Evolutionary conservation across 768 basidiomycete species (phyloP), one percentile per base, ranked within the genome.

Genomic region (Daedaleopsis nitida): DNA sequence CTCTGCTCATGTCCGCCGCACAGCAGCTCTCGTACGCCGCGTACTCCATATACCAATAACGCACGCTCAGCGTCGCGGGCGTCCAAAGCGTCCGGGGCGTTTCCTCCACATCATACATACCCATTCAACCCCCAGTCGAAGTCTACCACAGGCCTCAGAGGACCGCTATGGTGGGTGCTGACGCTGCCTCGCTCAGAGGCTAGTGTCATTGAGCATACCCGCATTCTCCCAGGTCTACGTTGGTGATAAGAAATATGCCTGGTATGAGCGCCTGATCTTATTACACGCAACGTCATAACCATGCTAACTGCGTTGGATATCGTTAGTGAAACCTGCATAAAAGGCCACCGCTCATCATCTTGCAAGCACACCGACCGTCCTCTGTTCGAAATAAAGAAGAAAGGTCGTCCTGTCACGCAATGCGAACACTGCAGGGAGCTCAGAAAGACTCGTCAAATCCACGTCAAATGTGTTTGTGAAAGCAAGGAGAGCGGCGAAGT

Each of bases 351-450:
- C 52, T 95, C 94, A 16, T 92, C 92, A 16, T 83, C 86, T 34
- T 96, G 94, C 77, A 88, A 86, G 70, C 94, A 96, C 72, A 89
- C 86, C 55, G 92, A 94, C 73, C 84, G 94, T 44, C 89, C 93
- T 39, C 81, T 96, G 54, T 94, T 88, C 72, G 92, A 84, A 81
- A 91, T 87, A 65, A 84, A 78, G 83, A 89, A 81, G 79, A 87
- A 80, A 73, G 87, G 79, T 63, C 79, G 80, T 57, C 83, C 80
- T 3, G 76, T 83, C 42, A 84, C 84, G 4, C 84, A 83, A 70
- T 87, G 86, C 42, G 68, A 69, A 35, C 70, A 72, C 59, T 72
- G 71, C 53, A 62, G 71, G 3, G 66, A 70, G 48, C 62, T 72
- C 68, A 64, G 77, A 58, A 85, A 81, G 74, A 79, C 72, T 39